Base-by-base conservation (phyloP, 192 early-diverging fungal species). In the Coemansia sp. region DNA sequence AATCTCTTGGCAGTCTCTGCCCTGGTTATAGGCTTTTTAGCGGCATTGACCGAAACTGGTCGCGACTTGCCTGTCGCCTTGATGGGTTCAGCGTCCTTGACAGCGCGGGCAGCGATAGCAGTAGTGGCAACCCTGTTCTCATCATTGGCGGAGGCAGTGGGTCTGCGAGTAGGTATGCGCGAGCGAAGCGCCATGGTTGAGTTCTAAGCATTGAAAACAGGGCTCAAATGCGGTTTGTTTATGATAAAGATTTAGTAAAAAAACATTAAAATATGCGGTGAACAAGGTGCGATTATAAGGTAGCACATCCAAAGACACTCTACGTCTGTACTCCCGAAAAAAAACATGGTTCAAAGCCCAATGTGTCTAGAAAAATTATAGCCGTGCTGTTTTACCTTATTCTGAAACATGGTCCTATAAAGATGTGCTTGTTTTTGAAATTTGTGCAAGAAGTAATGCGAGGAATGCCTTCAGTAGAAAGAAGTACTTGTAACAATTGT, bases 151-250 rank as follows among this genome's bases (percentile, higher is more conserved):
- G 54, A 65, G 8, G 71, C 64, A 8, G 24, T 63, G 1, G 61
- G n/a, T 23, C 64, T 52, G 48, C 73, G 78, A 16, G 65, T 60
- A 3, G 78, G 78, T 22, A 81, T 81, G 32, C 78, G 78, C 54
- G 70, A 69, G 25, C 76, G 70, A 44, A 68, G 27, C 19, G 69
- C 51, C 66, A 78, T 73, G 3, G 71, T 68, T 4, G 76, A 69
- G 47, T 71, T 67, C 65, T 72, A 70, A n/a, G 21, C 4, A 23
- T 26, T 22, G 21, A 32, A 60, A 60, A 60, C 28, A 34, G 55
- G 57, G 10, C 34, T 2, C 34, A 38, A 38, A 9, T 1, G 34
- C 8, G 34, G 10, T 34, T 65, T 71, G 38, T 65, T 65, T 52
- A 49, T 25, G 4, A 60, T 50, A 60, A 25, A 50, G 19, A 25